Evolutionary conservation across 2,329 filamentous ascomycete genomes (phyloP).

Genomic region (Zymoseptoria brevis): DNA sequence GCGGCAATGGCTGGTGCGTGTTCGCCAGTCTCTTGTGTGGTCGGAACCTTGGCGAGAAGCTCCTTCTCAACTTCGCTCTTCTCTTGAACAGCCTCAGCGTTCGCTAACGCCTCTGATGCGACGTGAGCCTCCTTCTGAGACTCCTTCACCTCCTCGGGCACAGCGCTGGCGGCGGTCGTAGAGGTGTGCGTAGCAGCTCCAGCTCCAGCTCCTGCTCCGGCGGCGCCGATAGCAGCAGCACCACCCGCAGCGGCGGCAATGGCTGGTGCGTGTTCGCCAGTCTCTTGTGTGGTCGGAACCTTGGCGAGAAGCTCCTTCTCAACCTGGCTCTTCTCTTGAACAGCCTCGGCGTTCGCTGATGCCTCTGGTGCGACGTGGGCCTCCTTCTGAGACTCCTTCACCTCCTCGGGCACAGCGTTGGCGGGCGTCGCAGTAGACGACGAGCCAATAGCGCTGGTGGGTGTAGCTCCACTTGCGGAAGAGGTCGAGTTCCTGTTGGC

Average conservation of each 20-base stretch:
- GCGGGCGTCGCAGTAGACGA: constrained; percentile 5
- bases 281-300: constrained; percentile 35
- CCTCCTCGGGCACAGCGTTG: constrained; percentile 22
- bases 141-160: constrained; percentile 23
- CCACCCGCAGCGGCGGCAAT: constrained; percentile 31
- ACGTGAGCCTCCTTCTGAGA: constrained; percentile 30
- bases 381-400: constrained; percentile 25
- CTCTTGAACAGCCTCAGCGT: constrained; percentile 60
- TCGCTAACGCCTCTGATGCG: constrained; percentile 63
- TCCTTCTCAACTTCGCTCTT: constrained; percentile 70
- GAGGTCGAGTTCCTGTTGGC: constrained; percentile 12
- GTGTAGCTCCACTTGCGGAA: neutral
- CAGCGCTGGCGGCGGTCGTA: constrained; percentile 11
- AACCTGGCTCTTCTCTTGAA: constrained; percentile 65
- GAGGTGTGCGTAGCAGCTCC: constrained; percentile 1
- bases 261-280: constrained; percentile 39
- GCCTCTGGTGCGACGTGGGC: constrained; percentile 56
- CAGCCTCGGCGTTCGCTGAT: constrained; percentile 58
- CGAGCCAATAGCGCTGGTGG: neutral
- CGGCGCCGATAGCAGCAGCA: too few relatives aligned
- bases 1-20: constrained; percentile 37
- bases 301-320: constrained; percentile 67
- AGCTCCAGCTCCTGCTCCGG: neutral
- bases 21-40: constrained; percentile 36
- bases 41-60: constrained; percentile 53